Evolutionary conservation across 1,284 basidiomycete species (phyloP).

Genomic region (Ceratobasidium sp.): DNA sequence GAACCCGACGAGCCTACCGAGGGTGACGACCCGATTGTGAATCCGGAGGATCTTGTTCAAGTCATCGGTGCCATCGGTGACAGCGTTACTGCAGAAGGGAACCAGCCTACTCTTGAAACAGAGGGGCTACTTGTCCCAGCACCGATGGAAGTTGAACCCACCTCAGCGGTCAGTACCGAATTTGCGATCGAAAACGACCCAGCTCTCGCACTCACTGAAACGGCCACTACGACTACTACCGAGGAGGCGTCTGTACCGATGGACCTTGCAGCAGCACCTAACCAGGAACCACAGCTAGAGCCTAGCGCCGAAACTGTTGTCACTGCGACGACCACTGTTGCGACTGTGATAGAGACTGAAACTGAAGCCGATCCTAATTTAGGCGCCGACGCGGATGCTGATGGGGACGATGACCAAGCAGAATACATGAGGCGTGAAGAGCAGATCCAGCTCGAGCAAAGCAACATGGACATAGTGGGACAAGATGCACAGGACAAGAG

Average conservation of each 20-base stretch:
- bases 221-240: slow-evolving; percentile 2
- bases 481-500: neutral
- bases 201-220: neutral
- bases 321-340: neutral
- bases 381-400: slow-evolving; percentile 15
- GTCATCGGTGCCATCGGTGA: neutral
- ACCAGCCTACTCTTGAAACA: neutral
- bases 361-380: neutral
- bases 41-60: neutral
- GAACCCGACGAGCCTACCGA: neutral
- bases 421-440: slow-evolving; percentile 10
- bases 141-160: neutral
- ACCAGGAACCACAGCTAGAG: neutral
- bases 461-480: neutral
- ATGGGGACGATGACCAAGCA: slow-evolving; percentile 14
- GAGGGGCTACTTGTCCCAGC: neutral
- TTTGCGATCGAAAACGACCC: slow-evolving; percentile 1
- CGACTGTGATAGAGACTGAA: slow-evolving; percentile 5
- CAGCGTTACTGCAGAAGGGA: neutral
- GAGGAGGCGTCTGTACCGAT: neutral
- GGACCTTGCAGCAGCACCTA: neutral
- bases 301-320: neutral
- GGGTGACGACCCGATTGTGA: neutral
- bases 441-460: slow-evolving; percentile 21
- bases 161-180: neutral